phyloP scores from a whole-genome alignment of 1,139 yeast genomes.

The Eremothecium gossypii region DNA sequence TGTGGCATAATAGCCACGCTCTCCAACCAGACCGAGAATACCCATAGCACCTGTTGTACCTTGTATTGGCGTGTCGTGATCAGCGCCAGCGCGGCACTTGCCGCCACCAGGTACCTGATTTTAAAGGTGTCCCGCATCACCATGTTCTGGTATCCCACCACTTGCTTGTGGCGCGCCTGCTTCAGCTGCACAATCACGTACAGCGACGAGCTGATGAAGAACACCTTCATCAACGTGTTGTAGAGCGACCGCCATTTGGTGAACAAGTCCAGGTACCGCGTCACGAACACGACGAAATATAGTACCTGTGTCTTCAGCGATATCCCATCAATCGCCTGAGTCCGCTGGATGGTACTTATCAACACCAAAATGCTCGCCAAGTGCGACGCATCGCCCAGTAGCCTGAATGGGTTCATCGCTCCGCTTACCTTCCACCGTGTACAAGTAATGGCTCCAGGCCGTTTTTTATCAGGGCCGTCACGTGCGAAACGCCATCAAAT shows the following conservation, averaged over 20 bases:
- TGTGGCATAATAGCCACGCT: conserved; percentile 90
- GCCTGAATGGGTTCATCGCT: conserved; percentile 42
- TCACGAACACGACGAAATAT: conserved; percentile 65
- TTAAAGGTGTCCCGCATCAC: conserved; percentile 71
- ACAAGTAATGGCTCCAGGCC: neutral
- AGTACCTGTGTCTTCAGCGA: conserved; percentile 82
- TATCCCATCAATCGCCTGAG: conserved; percentile 69
- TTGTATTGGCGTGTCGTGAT: conserved; percentile 60
- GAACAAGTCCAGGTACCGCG: conserved; percentile 66
- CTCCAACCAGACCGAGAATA: conserved; percentile 80
- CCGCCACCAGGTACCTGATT: conserved; percentile 58
- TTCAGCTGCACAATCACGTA: conserved; percentile 72
- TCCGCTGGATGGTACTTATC: conserved; percentile 56
- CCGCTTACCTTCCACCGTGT: neutral
- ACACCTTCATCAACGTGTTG: conserved; percentile 70
- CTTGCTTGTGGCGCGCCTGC: conserved; percentile 36
- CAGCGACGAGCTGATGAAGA: conserved; percentile 65
- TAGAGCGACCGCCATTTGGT: conserved; percentile 53
- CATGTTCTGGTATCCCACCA: conserved; percentile 41
- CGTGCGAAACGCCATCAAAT: too few species aligned
- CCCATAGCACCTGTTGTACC: conserved; percentile 57
- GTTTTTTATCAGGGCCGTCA: neutral
- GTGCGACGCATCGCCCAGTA: conserved; percentile 71
- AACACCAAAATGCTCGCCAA: conserved; percentile 69
- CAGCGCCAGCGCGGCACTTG: conserved; percentile 50